Conservation (phyloP, 2,329 filamentous ascomycete species). For the Camillea tinctor region DNA sequence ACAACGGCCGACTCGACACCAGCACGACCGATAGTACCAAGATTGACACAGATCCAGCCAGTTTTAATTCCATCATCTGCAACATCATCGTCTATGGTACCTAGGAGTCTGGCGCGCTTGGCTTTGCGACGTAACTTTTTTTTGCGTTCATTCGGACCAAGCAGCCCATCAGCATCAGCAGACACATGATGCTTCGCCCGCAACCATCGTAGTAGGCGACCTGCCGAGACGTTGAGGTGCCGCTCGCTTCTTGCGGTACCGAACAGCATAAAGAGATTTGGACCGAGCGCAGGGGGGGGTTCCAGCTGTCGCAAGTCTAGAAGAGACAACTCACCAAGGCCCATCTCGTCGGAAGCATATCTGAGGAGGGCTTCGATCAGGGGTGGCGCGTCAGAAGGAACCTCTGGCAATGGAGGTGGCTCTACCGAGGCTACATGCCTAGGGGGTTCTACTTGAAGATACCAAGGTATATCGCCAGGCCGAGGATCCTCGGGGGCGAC, state of each 20-base stretch:
- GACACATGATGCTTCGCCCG: slow-evolving; percentile 68
- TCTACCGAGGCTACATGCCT: slow-evolving; percentile 49
- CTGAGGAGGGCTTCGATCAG: slow-evolving; percentile 72
- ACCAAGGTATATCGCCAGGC: slow-evolving; percentile 61
- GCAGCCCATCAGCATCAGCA: slow-evolving; percentile 80
- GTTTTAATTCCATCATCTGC: slow-evolving; percentile 85
- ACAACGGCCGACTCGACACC: slow-evolving; percentile 43
- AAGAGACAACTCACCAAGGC: slow-evolving; percentile 76
- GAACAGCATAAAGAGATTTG: slow-evolving; percentile 88
- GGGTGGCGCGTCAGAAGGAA: slow-evolving; percentile 66
- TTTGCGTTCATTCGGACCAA: slow-evolving; percentile 89
- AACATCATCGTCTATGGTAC: slow-evolving; percentile 61
- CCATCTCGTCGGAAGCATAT: slow-evolving; percentile 79
- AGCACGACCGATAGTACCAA: slow-evolving; percentile 67
- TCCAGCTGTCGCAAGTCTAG: slow-evolving; percentile 83
- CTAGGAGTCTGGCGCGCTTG: slow-evolving; percentile 77
- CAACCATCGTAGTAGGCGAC: slow-evolving; percentile 85
- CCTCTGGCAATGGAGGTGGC: slow-evolving; percentile 46
- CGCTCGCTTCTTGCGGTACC: slow-evolving; percentile 89
- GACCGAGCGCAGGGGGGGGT: slow-evolving; percentile 81
- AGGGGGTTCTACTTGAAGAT: slow-evolving; percentile 71
- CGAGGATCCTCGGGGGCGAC: slow-evolving; percentile 5
- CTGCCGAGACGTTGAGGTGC: slow-evolving; percentile 87
- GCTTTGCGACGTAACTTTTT: slow-evolving; percentile 78
- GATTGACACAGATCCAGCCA: slow-evolving; percentile 94